Percentiles rank a stretch among this genome's conserved stretches.
Conservation (phyloP, 2,329 filamentous ascomycete genomes). For the Beauveria australis region DNA sequence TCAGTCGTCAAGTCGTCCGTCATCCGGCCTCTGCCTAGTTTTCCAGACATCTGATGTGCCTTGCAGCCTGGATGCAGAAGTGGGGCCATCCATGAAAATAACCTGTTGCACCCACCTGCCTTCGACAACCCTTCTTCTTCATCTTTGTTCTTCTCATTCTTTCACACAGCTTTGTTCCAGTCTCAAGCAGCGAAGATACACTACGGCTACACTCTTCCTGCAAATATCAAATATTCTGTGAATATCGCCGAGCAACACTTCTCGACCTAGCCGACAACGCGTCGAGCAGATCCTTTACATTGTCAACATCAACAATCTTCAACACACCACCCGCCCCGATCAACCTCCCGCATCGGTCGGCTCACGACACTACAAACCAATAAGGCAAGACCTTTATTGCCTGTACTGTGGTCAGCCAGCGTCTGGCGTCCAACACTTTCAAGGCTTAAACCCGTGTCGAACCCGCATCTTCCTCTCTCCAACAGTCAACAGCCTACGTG, state of each 20-base stretch:
- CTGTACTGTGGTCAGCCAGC: not conserved
- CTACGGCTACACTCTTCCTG: not conserved
- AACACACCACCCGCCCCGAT: not conserved
- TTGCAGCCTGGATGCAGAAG: constrained; percentile 7
- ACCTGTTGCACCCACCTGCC: not conserved
- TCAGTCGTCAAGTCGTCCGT: not conserved
- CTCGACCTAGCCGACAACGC: not conserved
- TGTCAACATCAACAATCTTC: constrained; percentile 1
- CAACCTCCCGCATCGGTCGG: not conserved
- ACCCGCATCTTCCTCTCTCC: not conserved
- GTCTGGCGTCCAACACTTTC: not conserved
- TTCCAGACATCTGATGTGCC: not conserved
- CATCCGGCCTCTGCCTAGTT: not conserved
- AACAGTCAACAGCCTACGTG: constrained; percentile 3
- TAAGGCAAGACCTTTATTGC: not conserved
- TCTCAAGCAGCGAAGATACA: not conserved
- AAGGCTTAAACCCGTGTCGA: not conserved
- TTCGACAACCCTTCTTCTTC: not conserved
- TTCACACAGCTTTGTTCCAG: not conserved
- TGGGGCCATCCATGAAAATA: constrained; percentile 1
- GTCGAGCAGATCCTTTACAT: not conserved
- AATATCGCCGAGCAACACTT: not conserved
- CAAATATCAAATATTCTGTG: not conserved
- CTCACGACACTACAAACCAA: not conserved
- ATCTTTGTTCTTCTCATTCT: not conserved